Percentiles rank a stretch among this genome's conserved stretches.
Conservation (phyloP, 306 rosid genomes). For the Hippophae tibetana region DNA sequence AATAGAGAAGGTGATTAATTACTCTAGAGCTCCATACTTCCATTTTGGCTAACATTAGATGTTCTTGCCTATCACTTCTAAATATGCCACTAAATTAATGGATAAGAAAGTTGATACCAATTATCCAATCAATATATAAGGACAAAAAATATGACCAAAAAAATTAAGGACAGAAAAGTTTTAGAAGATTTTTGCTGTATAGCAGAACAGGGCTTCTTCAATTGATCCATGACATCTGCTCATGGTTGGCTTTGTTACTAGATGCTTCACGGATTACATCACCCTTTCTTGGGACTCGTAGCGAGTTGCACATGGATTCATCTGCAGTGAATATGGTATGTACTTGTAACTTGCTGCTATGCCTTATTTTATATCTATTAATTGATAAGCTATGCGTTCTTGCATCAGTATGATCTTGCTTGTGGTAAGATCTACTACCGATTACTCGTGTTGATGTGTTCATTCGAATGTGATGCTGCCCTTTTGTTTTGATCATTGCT, state of each 20-base stretch:
- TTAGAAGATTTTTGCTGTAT: constrained; percentile 16
- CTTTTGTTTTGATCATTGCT: too few relatives aligned
- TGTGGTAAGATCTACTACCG: too few relatives aligned
- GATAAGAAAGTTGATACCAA: constrained; percentile 15
- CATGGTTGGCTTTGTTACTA: constrained; percentile 23
- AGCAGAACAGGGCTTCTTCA: constrained; percentile 23
- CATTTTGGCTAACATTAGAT: constrained; percentile 1
- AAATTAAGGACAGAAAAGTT: constrained; percentile 16
- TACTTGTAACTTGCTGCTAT: constrained; percentile 1
- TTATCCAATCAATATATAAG: constrained; percentile 11
- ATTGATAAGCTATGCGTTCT: not conserved
- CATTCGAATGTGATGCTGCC: too few relatives aligned
- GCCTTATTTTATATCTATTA: not conserved
- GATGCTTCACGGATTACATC: constrained; percentile 39
- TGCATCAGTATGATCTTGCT: not conserved
- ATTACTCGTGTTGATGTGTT: too few relatives aligned
- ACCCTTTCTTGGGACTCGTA: constrained; percentile 26
- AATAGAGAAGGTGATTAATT: constrained; percentile 50
- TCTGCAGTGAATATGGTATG: constrained; percentile 42
- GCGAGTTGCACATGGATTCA: constrained; percentile 25
- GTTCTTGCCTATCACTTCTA: constrained; percentile 6
- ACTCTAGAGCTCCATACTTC: constrained; percentile 13
- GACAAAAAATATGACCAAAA: not conserved
- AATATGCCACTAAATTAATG: constrained; percentile 6
- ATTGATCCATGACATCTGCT: constrained; percentile 19